phyloP scores from a whole-genome alignment of 257 asterid species.

The Misopates orontium region DNA sequence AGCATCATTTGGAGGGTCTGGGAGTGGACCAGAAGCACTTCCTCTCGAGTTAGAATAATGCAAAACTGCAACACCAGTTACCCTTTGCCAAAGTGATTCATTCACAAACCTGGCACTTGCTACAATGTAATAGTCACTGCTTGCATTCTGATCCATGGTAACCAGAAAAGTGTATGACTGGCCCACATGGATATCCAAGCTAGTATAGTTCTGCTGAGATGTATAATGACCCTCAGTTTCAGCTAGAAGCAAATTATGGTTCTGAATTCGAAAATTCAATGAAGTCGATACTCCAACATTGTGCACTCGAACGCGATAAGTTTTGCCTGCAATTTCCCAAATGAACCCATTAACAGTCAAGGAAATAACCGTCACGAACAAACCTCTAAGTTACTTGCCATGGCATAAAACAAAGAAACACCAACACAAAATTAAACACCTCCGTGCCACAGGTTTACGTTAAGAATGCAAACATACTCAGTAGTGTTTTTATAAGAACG shows the following conservation, averaged over 20 bases:
- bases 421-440: no score
- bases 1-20: slow-evolving; percentile 81
- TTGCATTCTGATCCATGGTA: slow-evolving; percentile 94
- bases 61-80: slow-evolving; percentile 86
- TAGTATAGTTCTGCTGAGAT: slow-evolving; percentile 72
- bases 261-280: slow-evolving; percentile 87
- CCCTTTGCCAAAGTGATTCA: slow-evolving; percentile 81
- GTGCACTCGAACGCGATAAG: slow-evolving; percentile 86
- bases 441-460: no score
- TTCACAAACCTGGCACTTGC: slow-evolving; percentile 95
- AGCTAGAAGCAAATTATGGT: slow-evolving; percentile 77
- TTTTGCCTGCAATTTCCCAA: slow-evolving; percentile 56
- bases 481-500: no score
- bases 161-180: slow-evolving; percentile 84
- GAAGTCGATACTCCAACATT: slow-evolving; percentile 84
- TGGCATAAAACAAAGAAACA: no score
- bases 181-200: slow-evolving; percentile 89
- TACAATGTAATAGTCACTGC: slow-evolving; percentile 88
- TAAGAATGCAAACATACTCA: no score
- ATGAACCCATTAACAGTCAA: slow-evolving; percentile 12
- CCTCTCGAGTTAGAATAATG: slow-evolving; percentile 88
- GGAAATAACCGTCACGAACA: no score
- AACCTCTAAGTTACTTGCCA: no score
- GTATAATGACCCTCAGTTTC: slow-evolving; percentile 95
- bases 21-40: slow-evolving; percentile 71